Evolutionary conservation across 2,329 filamentous ascomycete species (phyloP).

Genomic region (Teratosphaeria pseudoeucalypti): DNA sequence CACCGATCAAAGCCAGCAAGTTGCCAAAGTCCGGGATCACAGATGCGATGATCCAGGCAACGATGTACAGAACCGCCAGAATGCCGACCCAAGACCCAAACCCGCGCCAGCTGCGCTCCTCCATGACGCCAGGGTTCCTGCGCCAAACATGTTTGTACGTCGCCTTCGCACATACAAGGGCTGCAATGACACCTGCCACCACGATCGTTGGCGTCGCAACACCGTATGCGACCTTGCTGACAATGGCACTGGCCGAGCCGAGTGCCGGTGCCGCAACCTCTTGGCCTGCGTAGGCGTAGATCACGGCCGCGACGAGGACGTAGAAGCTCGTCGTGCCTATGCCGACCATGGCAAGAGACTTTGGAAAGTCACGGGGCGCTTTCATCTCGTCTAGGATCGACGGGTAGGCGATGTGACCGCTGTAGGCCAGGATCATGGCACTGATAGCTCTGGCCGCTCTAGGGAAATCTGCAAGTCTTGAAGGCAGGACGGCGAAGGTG

Average conservation of each 20-base stretch:
- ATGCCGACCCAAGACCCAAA: conserved; percentile 50
- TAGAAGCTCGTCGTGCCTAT: conserved; percentile 51
- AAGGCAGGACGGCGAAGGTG: conserved; percentile 29
- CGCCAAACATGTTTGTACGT: conserved; percentile 54
- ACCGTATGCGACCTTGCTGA: conserved; percentile 59
- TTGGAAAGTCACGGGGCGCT: conserved; percentile 49
- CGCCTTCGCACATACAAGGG: conserved; percentile 55
- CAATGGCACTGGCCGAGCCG: conserved; percentile 43
- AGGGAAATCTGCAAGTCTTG: conserved; percentile 30
- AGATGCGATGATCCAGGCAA: conserved; percentile 59
- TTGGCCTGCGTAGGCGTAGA: conserved; percentile 54
- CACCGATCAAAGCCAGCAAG: conserved; percentile 50
- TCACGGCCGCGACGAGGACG: conserved; percentile 52
- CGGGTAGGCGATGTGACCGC: conserved; percentile 57
- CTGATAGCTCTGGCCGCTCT: conserved; percentile 48
- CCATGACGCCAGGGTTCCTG: conserved; percentile 38
- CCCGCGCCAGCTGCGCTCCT: conserved; percentile 28
- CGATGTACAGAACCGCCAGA: conserved; percentile 44
- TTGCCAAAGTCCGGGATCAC: conserved; percentile 60
- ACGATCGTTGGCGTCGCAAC: conserved; percentile 61
- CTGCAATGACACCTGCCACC: conserved; percentile 61
- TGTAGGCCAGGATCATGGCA: conserved; percentile 61
- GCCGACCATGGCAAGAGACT: conserved; percentile 53
- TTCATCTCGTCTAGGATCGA: conserved; percentile 55
- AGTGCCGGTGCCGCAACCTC: conserved; percentile 56